Evolutionary conservation across 306 rosid genomes (phyloP).

Genomic region (Medicago ruthenica): DNA sequence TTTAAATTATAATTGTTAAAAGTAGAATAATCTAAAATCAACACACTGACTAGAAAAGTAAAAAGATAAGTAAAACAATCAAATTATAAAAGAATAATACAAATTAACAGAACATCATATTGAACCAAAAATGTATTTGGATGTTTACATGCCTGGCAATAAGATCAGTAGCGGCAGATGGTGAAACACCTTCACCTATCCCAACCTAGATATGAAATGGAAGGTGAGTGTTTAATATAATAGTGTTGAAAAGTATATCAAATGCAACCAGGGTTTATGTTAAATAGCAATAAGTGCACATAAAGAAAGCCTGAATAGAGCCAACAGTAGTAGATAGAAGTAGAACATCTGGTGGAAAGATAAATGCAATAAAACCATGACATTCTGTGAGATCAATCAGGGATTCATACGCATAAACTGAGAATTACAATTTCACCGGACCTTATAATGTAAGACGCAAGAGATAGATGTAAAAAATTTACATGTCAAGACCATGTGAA

Average conservation of each 20-base stretch:
- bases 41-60: slow-evolving; percentile 26
- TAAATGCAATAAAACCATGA: slow-evolving; percentile 30
- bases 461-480: not conserved
- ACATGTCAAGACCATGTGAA: not conserved
- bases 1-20: not conserved
- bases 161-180: slow-evolving; percentile 98
- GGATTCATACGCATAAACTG: slow-evolving; percentile 5
- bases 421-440: not conserved
- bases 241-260: slow-evolving; percentile 23
- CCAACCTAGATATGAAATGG: slow-evolving; percentile 74
- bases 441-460: not conserved
- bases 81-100: not conserved
- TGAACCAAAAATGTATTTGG: slow-evolving; percentile 30
- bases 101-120: slow-evolving; percentile 25
- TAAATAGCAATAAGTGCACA: not conserved
- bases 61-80: slow-evolving; percentile 22
- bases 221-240: slow-evolving; percentile 36
- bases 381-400: slow-evolving; percentile 18
- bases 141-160: slow-evolving; percentile 93
- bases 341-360: slow-evolving; percentile 29
- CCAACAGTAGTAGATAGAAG: not conserved
- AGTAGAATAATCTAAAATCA: slow-evolving; percentile 11
- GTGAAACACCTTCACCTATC: slow-evolving; percentile 99
- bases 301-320: slow-evolving; percentile 4
- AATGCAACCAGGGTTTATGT: slow-evolving; percentile 16